Conservation (phyloP, 257 asterid genomes). For the Solanum piurae region DNA sequence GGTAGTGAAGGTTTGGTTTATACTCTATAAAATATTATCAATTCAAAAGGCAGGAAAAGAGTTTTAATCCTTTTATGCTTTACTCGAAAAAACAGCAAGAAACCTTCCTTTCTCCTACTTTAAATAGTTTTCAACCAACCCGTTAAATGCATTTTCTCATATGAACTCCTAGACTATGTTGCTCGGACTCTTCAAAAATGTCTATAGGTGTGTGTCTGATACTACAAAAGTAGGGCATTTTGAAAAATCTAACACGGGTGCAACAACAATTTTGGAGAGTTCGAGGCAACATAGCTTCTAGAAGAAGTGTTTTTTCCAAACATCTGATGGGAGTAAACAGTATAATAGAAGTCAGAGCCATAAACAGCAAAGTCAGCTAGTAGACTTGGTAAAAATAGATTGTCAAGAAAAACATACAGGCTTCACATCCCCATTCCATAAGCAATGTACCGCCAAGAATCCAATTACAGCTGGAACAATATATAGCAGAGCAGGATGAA, state of each 20-base stretch:
- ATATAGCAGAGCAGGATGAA: conserved; percentile 92
- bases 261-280: too few relatives aligned
- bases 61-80: background rate
- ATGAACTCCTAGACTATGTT: background rate
- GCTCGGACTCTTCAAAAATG: too few relatives aligned
- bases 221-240: too few relatives aligned
- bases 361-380: background rate
- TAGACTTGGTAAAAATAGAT: background rate
- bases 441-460: conserved; percentile 75
- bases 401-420: conserved; percentile 37
- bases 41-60: background rate
- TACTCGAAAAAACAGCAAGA: background rate
- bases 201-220: too few relatives aligned
- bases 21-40: background rate
- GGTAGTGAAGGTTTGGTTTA: background rate
- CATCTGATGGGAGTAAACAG: background rate
- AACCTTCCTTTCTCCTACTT: background rate
- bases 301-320: too few relatives aligned
- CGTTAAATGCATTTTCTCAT: background rate
- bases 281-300: too few relatives aligned
- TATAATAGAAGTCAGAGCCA: background rate
- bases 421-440: conserved; percentile 87
- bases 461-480: conserved; percentile 82
- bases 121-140: background rate
- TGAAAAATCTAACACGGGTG: too few relatives aligned